A percentile compares a stretch with the other conserved stretches of the same genome.
These are phyloP conservation scores for Ettlia oleoabundans DNA, from an alignment of 139 green algal genomes.

Conservation along the genomic window DNA sequence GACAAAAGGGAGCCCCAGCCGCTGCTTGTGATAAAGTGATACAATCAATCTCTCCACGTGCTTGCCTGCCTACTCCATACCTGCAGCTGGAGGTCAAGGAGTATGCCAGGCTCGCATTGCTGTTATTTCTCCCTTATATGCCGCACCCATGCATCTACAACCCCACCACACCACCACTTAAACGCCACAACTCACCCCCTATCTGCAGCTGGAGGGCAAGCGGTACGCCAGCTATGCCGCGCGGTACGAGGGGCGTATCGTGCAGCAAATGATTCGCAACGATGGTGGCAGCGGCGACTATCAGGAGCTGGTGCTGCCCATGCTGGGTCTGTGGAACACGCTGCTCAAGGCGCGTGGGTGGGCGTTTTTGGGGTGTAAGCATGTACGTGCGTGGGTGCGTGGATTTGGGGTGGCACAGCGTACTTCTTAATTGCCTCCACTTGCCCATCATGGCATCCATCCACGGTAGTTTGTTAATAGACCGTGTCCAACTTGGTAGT, in stretches of 20 bases:
- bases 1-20: too few species aligned
- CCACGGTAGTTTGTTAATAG: too few species aligned
- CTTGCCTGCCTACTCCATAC: too few species aligned
- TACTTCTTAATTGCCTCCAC: too few species aligned
- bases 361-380: not conserved
- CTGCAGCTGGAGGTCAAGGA: too few species aligned
- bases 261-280: slow-evolving; percentile 81
- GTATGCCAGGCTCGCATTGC: not conserved
- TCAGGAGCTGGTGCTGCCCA: slow-evolving; percentile 69
- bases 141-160: not conserved
- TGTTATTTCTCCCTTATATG: not conserved
- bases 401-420: too few species aligned
- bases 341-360: slow-evolving; percentile 60
- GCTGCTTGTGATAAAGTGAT: too few species aligned
- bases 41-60: too few species aligned
- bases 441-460: too few species aligned
- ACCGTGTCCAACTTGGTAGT: too few species aligned
- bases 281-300: slow-evolving; percentile 85
- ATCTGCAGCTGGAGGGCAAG: slow-evolving; percentile 77
- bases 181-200: not conserved
- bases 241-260: slow-evolving; percentile 88
- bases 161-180: not conserved
- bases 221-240: slow-evolving; percentile 80
- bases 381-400: too few species aligned
- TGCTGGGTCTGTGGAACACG: slow-evolving; percentile 88